Evolutionary conservation across 805 yeast species (phyloP), one percentile per base, ranked within the genome.

Genomic region (Saturnispora mendoncae): DNA sequence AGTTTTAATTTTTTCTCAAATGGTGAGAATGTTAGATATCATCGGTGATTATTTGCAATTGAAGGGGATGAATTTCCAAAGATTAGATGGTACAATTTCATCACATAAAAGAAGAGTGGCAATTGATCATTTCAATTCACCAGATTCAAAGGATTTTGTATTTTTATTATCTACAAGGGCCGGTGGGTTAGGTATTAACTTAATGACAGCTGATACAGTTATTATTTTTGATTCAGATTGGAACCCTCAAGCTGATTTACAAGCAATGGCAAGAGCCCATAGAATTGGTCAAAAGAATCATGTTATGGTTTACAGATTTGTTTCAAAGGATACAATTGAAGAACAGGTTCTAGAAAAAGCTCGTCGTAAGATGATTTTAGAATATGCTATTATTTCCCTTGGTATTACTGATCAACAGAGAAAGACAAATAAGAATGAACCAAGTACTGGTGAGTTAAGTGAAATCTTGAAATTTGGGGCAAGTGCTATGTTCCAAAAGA

Each of bases 201-300:
- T 92, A 58, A 92, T 92, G 98, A 92, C 98, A 5, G 99, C 99
- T 3, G 99, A 92, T 57, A 92, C 99, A 6, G 99, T 92, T 23
- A 85, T 92, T 52, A 90, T 92, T 31, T 92, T 92, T 64, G 98
- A 92, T 63, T 85, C 95, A 4, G 98, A 92, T 66, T 92, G 98
- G 98, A 92, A 92, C 58, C 98, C 98, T 0, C 98, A 92, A 61
- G 98, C 98, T 0, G 98, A 92, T 71, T 69, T 92, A 54, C 98
- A 92, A 64, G 98, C 98, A 1, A 92, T 92, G 98, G 98, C 98
- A 0, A 78, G 98, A 64, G 98, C 98, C 3, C 99, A 92, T 65
- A 80, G 99, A 69, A 92, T 92, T 58, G 99, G 99, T n/a, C 99
- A 92, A 61, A 92, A 88, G 63, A 87, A 85, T 54, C 98, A 92